Conservation (phyloP, 2,329 filamentous ascomycete genomes). For the Ceratocystis lukuohia region DNA sequence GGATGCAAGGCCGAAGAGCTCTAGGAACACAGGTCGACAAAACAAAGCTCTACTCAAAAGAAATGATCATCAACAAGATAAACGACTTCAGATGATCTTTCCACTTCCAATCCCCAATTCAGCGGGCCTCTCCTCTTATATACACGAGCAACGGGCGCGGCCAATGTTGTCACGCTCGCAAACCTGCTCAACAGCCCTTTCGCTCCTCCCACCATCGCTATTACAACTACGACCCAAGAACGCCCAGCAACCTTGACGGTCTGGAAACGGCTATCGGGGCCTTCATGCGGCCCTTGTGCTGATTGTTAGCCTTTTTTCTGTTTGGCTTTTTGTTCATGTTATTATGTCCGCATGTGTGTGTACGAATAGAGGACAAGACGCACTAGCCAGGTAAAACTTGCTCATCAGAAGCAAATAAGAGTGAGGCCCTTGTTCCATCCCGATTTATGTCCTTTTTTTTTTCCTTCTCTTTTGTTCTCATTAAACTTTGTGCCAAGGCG, state of each 20-base stretch:
- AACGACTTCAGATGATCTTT: not conserved
- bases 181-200: conserved; percentile 4
- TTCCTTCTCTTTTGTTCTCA: not conserved
- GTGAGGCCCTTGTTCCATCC: not conserved
- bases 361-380: not conserved
- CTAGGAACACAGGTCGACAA: not conserved
- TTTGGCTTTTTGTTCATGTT: not conserved
- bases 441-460: not conserved
- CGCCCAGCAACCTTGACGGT: not conserved
- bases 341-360: not conserved
- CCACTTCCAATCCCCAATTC: not conserved
- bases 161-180: not conserved
- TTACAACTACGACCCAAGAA: not conserved
- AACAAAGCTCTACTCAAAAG: not conserved
- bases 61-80: not conserved
- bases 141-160: not conserved
- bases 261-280: not conserved
- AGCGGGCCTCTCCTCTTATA: not conserved
- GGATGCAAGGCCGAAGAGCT: not conserved
- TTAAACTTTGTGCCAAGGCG: not conserved
- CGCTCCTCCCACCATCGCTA: not conserved
- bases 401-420: not conserved
- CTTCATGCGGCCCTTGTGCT: not conserved
- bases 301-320: not conserved
- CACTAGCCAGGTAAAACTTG: conserved; percentile 7